Base-by-base conservation (phyloP, 768 basidiomycete species). In the Pisolithus tinctorius region DNA sequence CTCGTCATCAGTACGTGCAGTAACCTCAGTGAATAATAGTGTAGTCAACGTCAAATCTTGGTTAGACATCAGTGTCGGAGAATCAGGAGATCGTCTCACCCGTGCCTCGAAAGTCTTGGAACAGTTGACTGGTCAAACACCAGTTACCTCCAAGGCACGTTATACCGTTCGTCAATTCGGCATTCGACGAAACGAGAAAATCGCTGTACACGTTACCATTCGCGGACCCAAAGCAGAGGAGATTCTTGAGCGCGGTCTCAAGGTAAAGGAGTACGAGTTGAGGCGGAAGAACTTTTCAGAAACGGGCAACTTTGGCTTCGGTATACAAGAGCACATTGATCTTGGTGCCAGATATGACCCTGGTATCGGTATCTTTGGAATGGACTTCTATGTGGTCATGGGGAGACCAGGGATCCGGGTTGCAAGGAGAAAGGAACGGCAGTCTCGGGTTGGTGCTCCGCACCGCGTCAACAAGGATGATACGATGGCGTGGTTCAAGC, bases 131-230 rank as follows among this genome's bases (percentile, higher is more conserved):
- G 95, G 95, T 63, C 95, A 99, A 80, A 91, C 95, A 45, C 95
- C 95, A 67, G 95, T 99, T 63, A 96, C 94, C 61, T 97, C 94
- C 70, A 99, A 98, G 82, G 96, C 95, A 56, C 91, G 96, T 61
- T 98, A 95, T 87, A 98, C 96, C 67, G 93, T 98, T 73, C 93
- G 95, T 62, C 88, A 89, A 45, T 99, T 99, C 78, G 88, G 91
- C 66, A 99, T 99, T 81, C 89, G 96, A 71, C 90, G 96, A 77
- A 99, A 99, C 80, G 95, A 99, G 77, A 99, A 99, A 83, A 99
- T 98, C 69, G 95, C 95, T 45, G 90, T 91, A 59, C 93, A 94
- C 74, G 93, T 94, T 64, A 99, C 95, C 69, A 96, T 99, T 76
- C 91, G 95, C 62, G 95, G 95, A 27, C 95, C 95, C 60, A 99